Conservation (phyloP, 441 rosid species). For the Erysimum cheiri region DNA sequence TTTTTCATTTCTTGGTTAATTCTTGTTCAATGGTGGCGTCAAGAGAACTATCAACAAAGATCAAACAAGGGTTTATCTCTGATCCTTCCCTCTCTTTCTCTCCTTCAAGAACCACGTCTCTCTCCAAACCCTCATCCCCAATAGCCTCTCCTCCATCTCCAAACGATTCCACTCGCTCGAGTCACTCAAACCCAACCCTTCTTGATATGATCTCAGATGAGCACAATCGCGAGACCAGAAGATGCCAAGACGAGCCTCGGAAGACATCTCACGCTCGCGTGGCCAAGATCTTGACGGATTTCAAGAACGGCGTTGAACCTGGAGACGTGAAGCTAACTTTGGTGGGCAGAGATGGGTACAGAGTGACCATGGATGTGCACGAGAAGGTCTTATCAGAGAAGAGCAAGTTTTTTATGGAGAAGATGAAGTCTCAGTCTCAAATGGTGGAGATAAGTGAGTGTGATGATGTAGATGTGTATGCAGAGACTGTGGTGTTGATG, state of each 20-base stretch:
- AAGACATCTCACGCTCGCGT: slow-evolving; percentile 56
- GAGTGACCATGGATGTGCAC: slow-evolving; percentile 74
- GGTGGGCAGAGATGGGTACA: slow-evolving; percentile 68
- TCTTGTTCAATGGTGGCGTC: slow-evolving; percentile 64
- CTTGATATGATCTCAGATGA: slow-evolving; percentile 91
- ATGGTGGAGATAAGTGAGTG: slow-evolving; percentile 92
- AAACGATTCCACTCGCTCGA: slow-evolving; percentile 34
- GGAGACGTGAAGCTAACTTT: slow-evolving; percentile 78
- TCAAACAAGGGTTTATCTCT: slow-evolving; percentile 82
- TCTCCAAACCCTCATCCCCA: slow-evolving; percentile 34
- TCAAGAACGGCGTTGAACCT: slow-evolving; percentile 45
- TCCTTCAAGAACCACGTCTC: slow-evolving; percentile 54
- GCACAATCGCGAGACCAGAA: slow-evolving; percentile 44
- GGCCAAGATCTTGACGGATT: slow-evolving; percentile 57
- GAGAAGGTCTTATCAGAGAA: slow-evolving; percentile 64
- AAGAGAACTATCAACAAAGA: slow-evolving; percentile 63
- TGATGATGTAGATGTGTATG: slow-evolving; percentile 84
- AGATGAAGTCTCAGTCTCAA: slow-evolving; percentile 58
- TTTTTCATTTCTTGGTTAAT: neutral
- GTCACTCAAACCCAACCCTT: slow-evolving; percentile 60
- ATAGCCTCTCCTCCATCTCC: slow-evolving; percentile 48
- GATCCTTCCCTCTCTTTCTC: slow-evolving; percentile 68
- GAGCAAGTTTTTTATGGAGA: slow-evolving; percentile 76
- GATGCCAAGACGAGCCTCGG: slow-evolving; percentile 44
- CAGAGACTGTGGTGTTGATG: slow-evolving; percentile 84